Percentiles rank a stretch among this genome's conserved stretches.
Conservation (phyloP, 192 early-diverging fungal genomes). For the Backusella morwellensis region DNA sequence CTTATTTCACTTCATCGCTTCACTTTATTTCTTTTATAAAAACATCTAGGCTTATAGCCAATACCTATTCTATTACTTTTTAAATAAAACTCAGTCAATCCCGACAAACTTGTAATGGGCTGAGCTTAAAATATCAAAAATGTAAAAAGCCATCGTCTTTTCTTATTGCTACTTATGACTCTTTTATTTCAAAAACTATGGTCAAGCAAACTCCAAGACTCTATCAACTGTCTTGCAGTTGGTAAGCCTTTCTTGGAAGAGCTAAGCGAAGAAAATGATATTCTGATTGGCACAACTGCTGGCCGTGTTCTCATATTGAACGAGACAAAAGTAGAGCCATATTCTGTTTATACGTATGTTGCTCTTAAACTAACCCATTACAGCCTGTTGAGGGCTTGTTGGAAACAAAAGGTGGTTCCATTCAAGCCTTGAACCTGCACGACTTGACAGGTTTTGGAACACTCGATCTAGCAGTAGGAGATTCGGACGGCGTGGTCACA, state of each 20-base stretch:
- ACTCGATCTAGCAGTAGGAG: slow-evolving; percentile 34
- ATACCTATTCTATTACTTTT: too few species aligned
- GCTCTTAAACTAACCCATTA: background rate
- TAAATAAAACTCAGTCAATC: too few species aligned
- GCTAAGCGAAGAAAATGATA: slow-evolving; percentile 34
- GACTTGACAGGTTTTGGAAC: slow-evolving; percentile 32
- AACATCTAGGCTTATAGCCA: too few species aligned
- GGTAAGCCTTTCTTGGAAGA: slow-evolving; percentile 38
- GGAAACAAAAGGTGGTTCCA: slow-evolving; percentile 39
- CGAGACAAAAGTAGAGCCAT: slow-evolving; percentile 28
- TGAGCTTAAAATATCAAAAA: background rate
- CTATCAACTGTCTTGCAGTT: slow-evolving; percentile 30
- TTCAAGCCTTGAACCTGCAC: slow-evolving; percentile 32
- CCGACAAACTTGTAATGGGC: too few species aligned
- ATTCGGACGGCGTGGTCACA: slow-evolving; percentile 33
- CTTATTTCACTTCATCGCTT: too few species aligned
- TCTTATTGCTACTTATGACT: background rate
- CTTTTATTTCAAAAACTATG: slow-evolving; percentile 17
- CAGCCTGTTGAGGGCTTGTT: slow-evolving; percentile 32
- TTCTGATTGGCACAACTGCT: slow-evolving; percentile 28
- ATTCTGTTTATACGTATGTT: background rate
- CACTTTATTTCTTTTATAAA: too few species aligned
- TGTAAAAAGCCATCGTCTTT: background rate
- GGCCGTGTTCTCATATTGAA: slow-evolving; percentile 34
- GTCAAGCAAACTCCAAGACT: slow-evolving; percentile 26